Evolutionary conservation across 2,329 filamentous ascomycete species (phyloP).

Genomic region (Saccharata proteae): DNA sequence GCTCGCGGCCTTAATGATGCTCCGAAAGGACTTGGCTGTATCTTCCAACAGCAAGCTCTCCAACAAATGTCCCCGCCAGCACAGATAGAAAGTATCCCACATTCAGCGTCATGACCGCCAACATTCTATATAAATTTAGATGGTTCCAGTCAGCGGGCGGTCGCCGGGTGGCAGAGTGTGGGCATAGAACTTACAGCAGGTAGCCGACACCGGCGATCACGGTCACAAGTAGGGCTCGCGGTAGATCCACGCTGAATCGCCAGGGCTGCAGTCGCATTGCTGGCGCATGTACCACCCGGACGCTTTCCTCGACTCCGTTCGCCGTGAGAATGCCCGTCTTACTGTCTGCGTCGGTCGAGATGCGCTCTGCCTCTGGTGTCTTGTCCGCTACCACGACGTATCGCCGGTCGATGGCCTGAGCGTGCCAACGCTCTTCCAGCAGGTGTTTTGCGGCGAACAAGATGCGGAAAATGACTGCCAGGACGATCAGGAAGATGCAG

Average conservation of each 20-base stretch:
- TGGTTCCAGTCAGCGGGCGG: background rate
- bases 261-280: constrained; percentile 51
- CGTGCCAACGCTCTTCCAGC: constrained; percentile 55
- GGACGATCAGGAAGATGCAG: constrained; percentile 77
- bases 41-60: constrained; percentile 68
- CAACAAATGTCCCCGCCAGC: constrained; percentile 70
- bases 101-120: constrained; percentile 85
- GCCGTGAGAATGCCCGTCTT: constrained; percentile 57
- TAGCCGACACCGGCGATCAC: constrained; percentile 69
- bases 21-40: constrained; percentile 33
- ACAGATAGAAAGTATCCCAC: constrained; percentile 74
- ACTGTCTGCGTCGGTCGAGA: constrained; percentile 41
- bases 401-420: constrained; percentile 58
- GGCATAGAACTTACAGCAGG: constrained; percentile 57
- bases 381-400: constrained; percentile 64
- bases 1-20: constrained; percentile 14
- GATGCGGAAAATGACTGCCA: constrained; percentile 57
- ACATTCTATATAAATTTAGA: constrained; percentile 52
- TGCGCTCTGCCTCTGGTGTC: constrained; percentile 44
- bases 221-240: constrained; percentile 59
- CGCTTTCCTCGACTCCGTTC: constrained; percentile 71
- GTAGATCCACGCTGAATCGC: constrained; percentile 67
- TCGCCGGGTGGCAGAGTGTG: background rate
- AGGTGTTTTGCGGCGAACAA: constrained; percentile 57
- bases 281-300: constrained; percentile 56